Evolutionary conservation across 768 basidiomycete species (phyloP).

Genomic region (Trametes sanguinea): DNA sequence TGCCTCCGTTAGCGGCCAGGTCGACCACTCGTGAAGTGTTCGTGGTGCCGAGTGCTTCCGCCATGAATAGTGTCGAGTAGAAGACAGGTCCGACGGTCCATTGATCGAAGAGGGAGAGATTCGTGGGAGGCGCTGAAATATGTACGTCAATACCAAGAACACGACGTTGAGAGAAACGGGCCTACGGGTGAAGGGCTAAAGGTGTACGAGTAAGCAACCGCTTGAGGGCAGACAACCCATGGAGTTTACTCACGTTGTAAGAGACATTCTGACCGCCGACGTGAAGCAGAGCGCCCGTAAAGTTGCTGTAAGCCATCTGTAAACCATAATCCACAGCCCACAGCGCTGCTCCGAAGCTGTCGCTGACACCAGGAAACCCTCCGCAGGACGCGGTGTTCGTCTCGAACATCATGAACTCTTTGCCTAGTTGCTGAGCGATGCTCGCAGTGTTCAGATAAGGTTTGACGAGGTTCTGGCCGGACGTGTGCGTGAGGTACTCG

Average conservation of each 20-base stretch:
- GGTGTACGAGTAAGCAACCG: neutral
- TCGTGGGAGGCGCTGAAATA: conserved; percentile 52
- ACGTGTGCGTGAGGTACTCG: conserved; percentile 60
- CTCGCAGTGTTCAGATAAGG: conserved; percentile 52
- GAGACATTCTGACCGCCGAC: conserved; percentile 64
- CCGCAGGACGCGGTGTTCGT: conserved; percentile 57
- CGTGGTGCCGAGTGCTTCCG: conserved; percentile 70
- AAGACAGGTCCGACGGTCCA: conserved; percentile 79
- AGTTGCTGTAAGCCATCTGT: conserved; percentile 53
- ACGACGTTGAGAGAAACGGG: neutral
- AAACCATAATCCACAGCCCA: conserved; percentile 58
- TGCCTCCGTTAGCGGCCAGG: conserved; percentile 52
- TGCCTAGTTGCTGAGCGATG: conserved; percentile 40
- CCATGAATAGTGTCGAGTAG: conserved; percentile 69
- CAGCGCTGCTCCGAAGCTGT: conserved; percentile 55
- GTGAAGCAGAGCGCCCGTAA: conserved; percentile 46
- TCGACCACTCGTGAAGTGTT: conserved; percentile 70
- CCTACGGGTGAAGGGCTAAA: conserved; percentile 43
- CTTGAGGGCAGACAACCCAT: neutral
- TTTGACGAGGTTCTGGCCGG: conserved; percentile 48
- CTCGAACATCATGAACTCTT: conserved; percentile 58
- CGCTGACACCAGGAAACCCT: conserved; percentile 53
- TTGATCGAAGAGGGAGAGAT: conserved; percentile 55
- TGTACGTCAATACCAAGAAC: neutral
- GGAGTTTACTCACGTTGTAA: conserved; percentile 53